phyloP scores from a whole-genome alignment of 176 grass and related monocot genomes.

The Eleusine indica region DNA sequence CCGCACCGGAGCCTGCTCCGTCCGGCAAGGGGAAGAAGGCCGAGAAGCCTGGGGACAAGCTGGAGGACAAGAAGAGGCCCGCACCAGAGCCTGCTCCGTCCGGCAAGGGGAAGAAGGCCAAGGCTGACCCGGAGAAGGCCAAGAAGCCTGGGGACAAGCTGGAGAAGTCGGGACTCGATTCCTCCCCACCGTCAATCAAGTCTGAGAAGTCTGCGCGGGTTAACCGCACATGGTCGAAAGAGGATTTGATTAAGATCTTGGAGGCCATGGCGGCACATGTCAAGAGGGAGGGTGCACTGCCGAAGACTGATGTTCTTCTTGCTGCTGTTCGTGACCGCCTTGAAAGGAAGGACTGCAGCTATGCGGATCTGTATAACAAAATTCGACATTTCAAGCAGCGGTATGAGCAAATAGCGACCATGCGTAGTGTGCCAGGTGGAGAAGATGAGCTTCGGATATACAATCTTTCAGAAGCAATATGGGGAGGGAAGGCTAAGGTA shows the following conservation, averaged over 20 bases:
- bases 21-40: slow-evolving; percentile 32
- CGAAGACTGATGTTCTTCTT: not conserved
- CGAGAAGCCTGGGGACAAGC: not conserved
- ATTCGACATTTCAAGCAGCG: slow-evolving; percentile 7
- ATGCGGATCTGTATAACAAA: slow-evolving; percentile 26
- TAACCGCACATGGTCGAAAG: not conserved
- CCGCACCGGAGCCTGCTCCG: not conserved
- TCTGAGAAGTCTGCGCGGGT: not conserved
- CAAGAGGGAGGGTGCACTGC: slow-evolving; percentile 12
- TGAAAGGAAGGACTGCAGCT: slow-evolving; percentile 1
- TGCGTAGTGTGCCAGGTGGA: not conserved
- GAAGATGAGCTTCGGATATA: slow-evolving; percentile 35
- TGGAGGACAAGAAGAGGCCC: slow-evolving; percentile 33
- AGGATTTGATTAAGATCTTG: slow-evolving; percentile 41
- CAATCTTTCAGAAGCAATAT: slow-evolving; percentile 30
- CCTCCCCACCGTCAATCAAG: not conserved
- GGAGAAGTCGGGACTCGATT: not conserved
- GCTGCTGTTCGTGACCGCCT: slow-evolving; percentile 23
- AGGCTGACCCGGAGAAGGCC: not conserved
- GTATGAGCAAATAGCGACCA: slow-evolving; percentile 13
- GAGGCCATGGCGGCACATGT: slow-evolving; percentile 10
- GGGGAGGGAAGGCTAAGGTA: slow-evolving; percentile 41
- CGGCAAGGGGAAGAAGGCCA: slow-evolving; percentile 41
- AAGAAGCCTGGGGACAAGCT: not conserved
- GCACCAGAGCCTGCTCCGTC: not conserved